These are phyloP conservation scores for Kwoniella dendrophila DNA, from an alignment of 768 basidiomycete species.

Conservation along the genomic window DNA sequence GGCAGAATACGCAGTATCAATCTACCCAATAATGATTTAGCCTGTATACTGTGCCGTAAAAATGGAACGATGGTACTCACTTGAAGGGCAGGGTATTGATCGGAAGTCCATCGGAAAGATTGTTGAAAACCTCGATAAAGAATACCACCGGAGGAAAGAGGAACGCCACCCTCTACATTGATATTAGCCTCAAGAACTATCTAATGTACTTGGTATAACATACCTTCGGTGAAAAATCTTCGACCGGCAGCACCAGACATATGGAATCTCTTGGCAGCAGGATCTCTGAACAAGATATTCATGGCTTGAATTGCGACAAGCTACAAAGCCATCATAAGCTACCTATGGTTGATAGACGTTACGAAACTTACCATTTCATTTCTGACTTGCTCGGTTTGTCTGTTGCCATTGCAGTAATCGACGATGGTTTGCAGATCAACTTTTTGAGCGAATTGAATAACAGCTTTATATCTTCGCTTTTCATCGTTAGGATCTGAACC, in stretches of 20 bases:
- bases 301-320: slow-evolving; percentile 49
- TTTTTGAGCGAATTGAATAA: slow-evolving; percentile 41
- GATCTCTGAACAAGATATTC: slow-evolving; percentile 54
- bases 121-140: slow-evolving; percentile 55
- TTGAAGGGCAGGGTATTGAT: slow-evolving; percentile 43
- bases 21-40: slow-evolving; percentile 27
- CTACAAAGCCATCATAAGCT: slow-evolving; percentile 15
- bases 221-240: slow-evolving; percentile 51
- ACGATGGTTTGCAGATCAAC: slow-evolving; percentile 51
- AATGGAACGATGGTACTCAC: slow-evolving; percentile 20
- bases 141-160: slow-evolving; percentile 50
- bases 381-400: slow-evolving; percentile 42
- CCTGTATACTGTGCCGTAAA: background rate
- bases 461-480: slow-evolving; percentile 50
- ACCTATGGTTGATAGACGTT: background rate
- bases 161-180: slow-evolving; percentile 30
- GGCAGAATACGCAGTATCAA: slow-evolving; percentile 56
- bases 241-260: slow-evolving; percentile 52
- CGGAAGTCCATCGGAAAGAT: slow-evolving; percentile 49
- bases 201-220: slow-evolving; percentile 4
- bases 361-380: slow-evolving; percentile 38
- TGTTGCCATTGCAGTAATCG: slow-evolving; percentile 44
- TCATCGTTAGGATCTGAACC: slow-evolving; percentile 38
- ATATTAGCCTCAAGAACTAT: background rate
- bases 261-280: slow-evolving; percentile 37